Base-by-base conservation (phyloP, 2,329 filamentous ascomycete species). In the Dothideomycetidae sp. region DNA sequence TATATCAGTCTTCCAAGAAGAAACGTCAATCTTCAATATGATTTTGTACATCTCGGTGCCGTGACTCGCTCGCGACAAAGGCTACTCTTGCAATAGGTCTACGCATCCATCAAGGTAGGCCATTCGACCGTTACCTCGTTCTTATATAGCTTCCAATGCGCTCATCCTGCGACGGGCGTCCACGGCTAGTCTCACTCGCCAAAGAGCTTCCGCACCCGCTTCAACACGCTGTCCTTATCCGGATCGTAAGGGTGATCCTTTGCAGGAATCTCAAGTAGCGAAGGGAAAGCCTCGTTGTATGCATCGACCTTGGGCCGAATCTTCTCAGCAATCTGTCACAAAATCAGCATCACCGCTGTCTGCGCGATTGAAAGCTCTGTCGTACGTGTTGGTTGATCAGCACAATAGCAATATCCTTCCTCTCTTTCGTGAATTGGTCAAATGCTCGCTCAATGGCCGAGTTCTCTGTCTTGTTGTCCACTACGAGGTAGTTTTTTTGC, bases 171-270 rank as follows among this genome's bases (percentile, higher is more conserved):
- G 33, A 19, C 11, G 28, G 23, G 15, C 23, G 18, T 9, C 18
- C 21, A 26, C 21, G 7, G 7, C n/a, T n/a, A 26, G n/a, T 18
- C 29, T 34, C 48, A 86, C 64, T 86, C 75, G 47, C 75, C 75
- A 60, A 79, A 79, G 45, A 82, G 53, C 52, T 77, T 73, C 56
- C 73, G 67, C 46, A 98, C 90, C 48, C 90, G 73, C 63, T 86
- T 81, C 62, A 98, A 60, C 30, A 98, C 88, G 55, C 88, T 96
- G 60, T 98, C 90, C 68, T 98, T 98, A 63, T 98, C 90, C 0
- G 90, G 90, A 52, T 98, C 88, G 56, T 98, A 98, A 2, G 90
- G 90, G 58, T 98, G 90, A 59, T 98, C 90, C 69, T 98, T 98
- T 64, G 84, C 93, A 15, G 90, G 90, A 43, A 98, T 96, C 61